A percentile compares a stretch with the other conserved stretches of the same genome.
Evolutionary conservation across 2,329 filamentous ascomycete species (phyloP).

Genomic region (Sarocladiaceae sp.): DNA sequence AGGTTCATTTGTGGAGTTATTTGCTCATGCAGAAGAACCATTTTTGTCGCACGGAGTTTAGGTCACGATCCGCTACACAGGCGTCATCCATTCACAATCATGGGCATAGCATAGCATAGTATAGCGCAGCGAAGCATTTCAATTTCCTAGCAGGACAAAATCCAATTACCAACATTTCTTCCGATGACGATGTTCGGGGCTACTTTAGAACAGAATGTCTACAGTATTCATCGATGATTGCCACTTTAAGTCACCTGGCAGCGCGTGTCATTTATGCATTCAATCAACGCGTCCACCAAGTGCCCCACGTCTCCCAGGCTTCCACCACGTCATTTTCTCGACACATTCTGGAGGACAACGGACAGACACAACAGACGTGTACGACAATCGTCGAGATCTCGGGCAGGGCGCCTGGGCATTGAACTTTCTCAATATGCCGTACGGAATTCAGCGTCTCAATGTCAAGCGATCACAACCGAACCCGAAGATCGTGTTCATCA

Average conservation of each 20-base stretch:
- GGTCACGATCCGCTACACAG: background rate
- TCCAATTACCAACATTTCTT: too few species aligned
- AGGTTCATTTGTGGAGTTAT: background rate
- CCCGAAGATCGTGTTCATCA: constrained; percentile 78
- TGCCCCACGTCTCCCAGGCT: background rate
- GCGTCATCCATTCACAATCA: background rate
- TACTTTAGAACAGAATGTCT: too few species aligned
- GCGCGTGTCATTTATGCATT: background rate
- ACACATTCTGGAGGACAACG: too few species aligned
- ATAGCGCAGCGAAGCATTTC: too few species aligned
- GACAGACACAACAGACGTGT: too few species aligned
- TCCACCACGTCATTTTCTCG: background rate
- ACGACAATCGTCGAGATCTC: too few species aligned
- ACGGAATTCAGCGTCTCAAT: constrained; percentile 77
- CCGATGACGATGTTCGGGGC: too few species aligned
- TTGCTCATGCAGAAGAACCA: too few species aligned
- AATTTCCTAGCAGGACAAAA: too few species aligned
- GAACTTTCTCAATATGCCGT: constrained; percentile 59
- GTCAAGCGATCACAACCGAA: constrained; percentile 72
- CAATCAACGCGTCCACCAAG: background rate
- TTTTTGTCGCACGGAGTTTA: background rate
- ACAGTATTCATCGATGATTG: background rate
- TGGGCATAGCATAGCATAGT: background rate
- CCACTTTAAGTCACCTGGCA: constrained; percentile 1
- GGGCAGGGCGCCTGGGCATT: too few species aligned